Conservation (phyloP, 352 stramenopile genomes). For the Phytophthora pseudosyringae region DNA sequence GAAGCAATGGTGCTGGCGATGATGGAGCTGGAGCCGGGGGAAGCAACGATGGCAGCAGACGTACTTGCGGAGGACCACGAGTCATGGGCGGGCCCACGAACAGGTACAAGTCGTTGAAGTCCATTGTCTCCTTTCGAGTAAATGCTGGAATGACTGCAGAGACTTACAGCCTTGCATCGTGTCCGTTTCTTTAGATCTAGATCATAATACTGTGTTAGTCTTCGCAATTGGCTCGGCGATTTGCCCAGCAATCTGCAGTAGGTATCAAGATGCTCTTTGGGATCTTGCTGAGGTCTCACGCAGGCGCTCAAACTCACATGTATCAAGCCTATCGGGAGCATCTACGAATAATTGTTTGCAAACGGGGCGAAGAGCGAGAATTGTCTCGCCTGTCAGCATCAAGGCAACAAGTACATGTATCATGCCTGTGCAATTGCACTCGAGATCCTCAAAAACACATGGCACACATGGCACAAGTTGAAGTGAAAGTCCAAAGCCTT, state of each 20-base stretch:
- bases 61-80: slow-evolving; percentile 28
- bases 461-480: slow-evolving; percentile 11
- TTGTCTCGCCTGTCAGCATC: slow-evolving; percentile 2
- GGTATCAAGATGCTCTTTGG: slow-evolving; percentile 15
- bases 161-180: neutral
- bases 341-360: slow-evolving; percentile 14
- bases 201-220: slow-evolving; percentile 8
- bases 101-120: slow-evolving; percentile 37
- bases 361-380: slow-evolving; percentile 17
- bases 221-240: slow-evolving; percentile 17
- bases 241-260: slow-evolving; percentile 13
- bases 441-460: slow-evolving; percentile 17
- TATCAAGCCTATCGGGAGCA: neutral
- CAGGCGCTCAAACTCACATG: slow-evolving; percentile 9
- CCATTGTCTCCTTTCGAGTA: slow-evolving; percentile 22
- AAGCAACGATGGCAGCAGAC: slow-evolving; percentile 20
- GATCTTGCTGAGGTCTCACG: slow-evolving; percentile 14
- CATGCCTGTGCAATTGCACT: neutral
- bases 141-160: slow-evolving; percentile 26
- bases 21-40: slow-evolving; percentile 5
- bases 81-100: slow-evolving; percentile 42
- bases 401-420: slow-evolving; percentile 9
- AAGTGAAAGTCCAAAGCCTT: slow-evolving; percentile 2
- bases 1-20: slow-evolving; percentile 11
- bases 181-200: slow-evolving; percentile 9